A percentile compares a stretch with the other conserved stretches of the same genome.
These are phyloP conservation scores for Raffaelea ambrosiae DNA, from an alignment of 2,329 filamentous ascomycete species.

Conservation along the genomic window DNA sequence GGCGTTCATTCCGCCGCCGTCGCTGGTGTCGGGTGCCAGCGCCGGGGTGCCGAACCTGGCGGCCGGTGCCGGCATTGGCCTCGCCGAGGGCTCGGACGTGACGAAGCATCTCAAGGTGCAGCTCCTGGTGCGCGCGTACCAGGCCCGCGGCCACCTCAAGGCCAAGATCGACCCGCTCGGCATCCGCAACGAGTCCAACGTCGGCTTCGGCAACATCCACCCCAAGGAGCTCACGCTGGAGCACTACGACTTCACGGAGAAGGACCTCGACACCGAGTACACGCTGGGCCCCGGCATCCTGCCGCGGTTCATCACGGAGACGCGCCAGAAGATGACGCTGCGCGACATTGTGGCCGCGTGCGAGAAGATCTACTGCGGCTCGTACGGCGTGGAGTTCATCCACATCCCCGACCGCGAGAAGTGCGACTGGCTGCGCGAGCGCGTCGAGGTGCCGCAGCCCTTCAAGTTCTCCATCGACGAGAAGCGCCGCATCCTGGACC, in stretches of 20 bases:
- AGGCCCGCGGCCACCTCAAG: conserved; percentile 97
- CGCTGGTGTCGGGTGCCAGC: conserved; percentile 73
- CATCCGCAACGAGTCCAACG: conserved; percentile 73
- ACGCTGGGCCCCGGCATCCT: conserved; percentile 88
- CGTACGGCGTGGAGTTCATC: conserved; percentile 97
- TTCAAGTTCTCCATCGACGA: conserved; percentile 98
- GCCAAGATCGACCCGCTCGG: conserved; percentile 93
- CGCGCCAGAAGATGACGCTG: conserved; percentile 90
- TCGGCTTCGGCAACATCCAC: conserved; percentile 72
- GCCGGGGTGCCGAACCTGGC: conserved; percentile 68
- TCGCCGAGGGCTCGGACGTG: conserved; percentile 68
- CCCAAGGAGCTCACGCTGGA: conserved; percentile 90
- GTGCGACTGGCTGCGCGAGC: conserved; percentile 96
- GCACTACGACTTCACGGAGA: conserved; percentile 91
- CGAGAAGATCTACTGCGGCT: conserved; percentile 92
- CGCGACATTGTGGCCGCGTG: conserved; percentile 89
- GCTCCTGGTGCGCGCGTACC: conserved; percentile 92
- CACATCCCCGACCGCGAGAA: conserved; percentile 96
- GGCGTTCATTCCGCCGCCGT: conserved; percentile 93
- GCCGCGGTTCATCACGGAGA: conserved; percentile 82
- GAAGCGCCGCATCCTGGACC: conserved; percentile 95
- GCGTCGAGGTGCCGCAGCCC: conserved; percentile 84
- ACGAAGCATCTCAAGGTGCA: conserved; percentile 98
- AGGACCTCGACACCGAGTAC: conserved; percentile 88
- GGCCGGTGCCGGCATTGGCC: conserved; percentile 57